Base-by-base conservation (phyloP, 2,329 filamentous ascomycete genomes). In the Corinectria fuckeliana region DNA sequence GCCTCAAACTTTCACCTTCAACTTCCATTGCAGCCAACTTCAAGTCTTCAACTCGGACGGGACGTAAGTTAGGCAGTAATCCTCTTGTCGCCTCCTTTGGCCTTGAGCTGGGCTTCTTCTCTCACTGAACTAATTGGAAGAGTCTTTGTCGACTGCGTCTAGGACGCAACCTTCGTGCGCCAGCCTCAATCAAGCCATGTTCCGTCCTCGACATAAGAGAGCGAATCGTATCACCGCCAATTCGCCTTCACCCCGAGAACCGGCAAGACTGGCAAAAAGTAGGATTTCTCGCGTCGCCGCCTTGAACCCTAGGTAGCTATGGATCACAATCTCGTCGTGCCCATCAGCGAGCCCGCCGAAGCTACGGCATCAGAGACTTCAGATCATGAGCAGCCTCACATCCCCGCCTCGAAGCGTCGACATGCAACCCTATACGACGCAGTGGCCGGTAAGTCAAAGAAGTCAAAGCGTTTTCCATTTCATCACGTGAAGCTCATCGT, bases 341-440 rank as follows among this genome's bases (percentile, higher is more conserved):
- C 63, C 14, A 23, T 65, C 9, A 20, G 32, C 20, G 55, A 70
- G 34, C 51, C 56, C 34, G 51, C 54, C 1, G 51, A 62, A 7
- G 57, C 61, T 6, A 51, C 49, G 9, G 48, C 58, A 14, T 48
- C 39, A 16, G 60, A 59, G 3, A 39, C 41, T 26, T 56, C 52
- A 41, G 56, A 59, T 38, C 45, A 52, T 16, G 54, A 67, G 42
- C 50, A 52, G n/a, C 36, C 39, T 47, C 25, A 34, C 20, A 56
- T 41, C 13, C 63, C 49, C 39, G 57, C 64, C 44, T 53, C 66
- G 32, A 66, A 64, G 47, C 71, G 74, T 41, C 73, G 74, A 14
- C 71, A 75, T 34, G 81, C 83, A 38, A 91, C 82, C 18, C 75
- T 93, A 18, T 93, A 90, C 74, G 90, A 93, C 75, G 89, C 89